These are phyloP conservation scores for Prunus armeniaca DNA, from an alignment of 306 rosid genomes.

Conservation along the genomic window DNA sequence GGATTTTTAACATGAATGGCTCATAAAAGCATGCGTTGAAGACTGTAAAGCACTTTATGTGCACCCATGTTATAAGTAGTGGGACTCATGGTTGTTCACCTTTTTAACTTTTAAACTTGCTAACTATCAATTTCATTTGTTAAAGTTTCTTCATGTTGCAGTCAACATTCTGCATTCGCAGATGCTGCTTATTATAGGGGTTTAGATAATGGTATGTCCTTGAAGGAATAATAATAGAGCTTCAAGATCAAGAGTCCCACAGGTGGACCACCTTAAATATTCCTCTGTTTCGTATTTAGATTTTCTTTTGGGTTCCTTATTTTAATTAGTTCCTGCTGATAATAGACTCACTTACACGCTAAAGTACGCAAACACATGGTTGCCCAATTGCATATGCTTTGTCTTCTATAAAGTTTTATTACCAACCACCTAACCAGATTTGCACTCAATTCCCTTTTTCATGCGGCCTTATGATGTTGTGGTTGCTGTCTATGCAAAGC, in stretches of 20 bases:
- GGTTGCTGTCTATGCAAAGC: not conserved
- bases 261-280: constrained; percentile 1
- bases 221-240: constrained; percentile 1
- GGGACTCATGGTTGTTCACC: not conserved
- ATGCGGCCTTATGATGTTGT: not conserved
- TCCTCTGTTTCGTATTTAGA: not conserved
- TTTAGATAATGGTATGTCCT: not conserved
- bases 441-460: not conserved
- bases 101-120: not conserved
- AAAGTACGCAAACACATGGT: not conserved
- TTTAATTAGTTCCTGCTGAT: not conserved
- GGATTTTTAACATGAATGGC: not conserved
- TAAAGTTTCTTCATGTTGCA: not conserved
- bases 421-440: not conserved
- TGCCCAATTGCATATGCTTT: not conserved
- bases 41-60: not conserved
- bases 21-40: not conserved
- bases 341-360: not conserved
- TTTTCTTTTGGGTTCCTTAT: not conserved
- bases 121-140: not conserved
- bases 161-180: not conserved
- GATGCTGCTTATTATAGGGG: not conserved
- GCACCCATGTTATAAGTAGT: not conserved
- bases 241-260: not conserved
- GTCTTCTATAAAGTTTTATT: not conserved